Evolutionary conservation across 2,329 filamentous ascomycete species (phyloP).

Genomic region (Cercospora brassicicola): DNA sequence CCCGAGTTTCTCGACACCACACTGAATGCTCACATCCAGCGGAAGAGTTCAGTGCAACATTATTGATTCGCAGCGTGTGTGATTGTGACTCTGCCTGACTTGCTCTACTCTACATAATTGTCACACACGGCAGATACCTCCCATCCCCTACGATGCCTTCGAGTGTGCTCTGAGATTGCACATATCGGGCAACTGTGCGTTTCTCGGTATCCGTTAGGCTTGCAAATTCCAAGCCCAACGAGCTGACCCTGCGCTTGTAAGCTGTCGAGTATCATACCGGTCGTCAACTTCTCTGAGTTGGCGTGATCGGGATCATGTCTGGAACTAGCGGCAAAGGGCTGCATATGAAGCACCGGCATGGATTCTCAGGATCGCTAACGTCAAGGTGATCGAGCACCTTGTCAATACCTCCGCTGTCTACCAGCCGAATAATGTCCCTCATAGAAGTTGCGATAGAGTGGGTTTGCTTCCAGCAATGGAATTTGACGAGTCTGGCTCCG

Average conservation of each 20-base stretch:
- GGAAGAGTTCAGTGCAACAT: neutral
- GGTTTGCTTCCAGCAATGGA: neutral
- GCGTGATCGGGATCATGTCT: too few relatives aligned
- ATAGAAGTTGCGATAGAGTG: neutral
- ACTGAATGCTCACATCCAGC: too few relatives aligned
- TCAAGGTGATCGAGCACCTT: neutral
- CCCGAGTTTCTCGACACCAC: conserved; percentile 6
- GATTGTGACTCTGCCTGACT: neutral
- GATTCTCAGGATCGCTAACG: neutral
- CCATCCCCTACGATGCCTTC: neutral
- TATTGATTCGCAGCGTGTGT: neutral
- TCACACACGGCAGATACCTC: neutral
- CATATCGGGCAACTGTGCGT: neutral
- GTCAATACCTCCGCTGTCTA: neutral
- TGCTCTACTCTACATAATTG: neutral
- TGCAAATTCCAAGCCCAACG: neutral
- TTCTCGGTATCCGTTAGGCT: neutral
- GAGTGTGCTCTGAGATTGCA: neutral
- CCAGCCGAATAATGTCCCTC: neutral
- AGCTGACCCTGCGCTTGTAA: neutral
- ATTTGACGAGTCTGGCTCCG: neutral
- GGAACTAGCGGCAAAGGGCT: too few relatives aligned
- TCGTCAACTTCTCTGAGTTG: too few relatives aligned
- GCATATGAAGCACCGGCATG: neutral
- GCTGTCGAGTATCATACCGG: too few relatives aligned